Evolutionary conservation across 768 basidiomycete genomes (phyloP), one percentile per base, ranked within the genome.

Genomic region (Mrakia gelida): DNA sequence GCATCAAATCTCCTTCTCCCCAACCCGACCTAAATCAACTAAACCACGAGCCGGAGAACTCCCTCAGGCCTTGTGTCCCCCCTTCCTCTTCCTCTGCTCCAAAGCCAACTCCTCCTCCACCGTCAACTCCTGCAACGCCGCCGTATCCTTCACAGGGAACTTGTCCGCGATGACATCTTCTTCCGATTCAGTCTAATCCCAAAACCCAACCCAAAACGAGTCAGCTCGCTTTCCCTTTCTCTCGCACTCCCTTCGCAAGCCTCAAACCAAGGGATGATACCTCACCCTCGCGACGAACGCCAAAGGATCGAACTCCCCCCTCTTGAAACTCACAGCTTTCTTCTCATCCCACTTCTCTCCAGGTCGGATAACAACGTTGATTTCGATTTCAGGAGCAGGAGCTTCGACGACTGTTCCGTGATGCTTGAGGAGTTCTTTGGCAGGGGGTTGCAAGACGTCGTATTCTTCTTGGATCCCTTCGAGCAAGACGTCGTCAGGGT

Each of bases 271-370:
- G n/a, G n/a, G n/a, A n/a, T n/a, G 38, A 38, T 38, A 38, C 38
- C 38, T 38, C 38, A 38, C 38, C 38, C 38, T 38, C 38, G 38
- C 38, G 38, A 38, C 38, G 38, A 38, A 38, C 38, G 38, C 38
- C 38, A 38, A 38, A 38, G 38, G 38, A 38, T 38, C 45, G 11
- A 45, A 45, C 45, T 45, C 45, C 7, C 45, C 45, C 45, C 11
- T 10, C 45, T 45, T 61, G 1, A 23, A 1, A 41, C 67, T 70
- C 38, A 70, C 67, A 41, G 67, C 67, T 5, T 38, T 5, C 4
- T 1, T 18, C 67, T 70, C 67, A 21, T 38, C 67, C 67, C 67
- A 70, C 34, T 18, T 38, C 67, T 70, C 67, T 26, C 67, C 67
- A 26, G 67, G 67, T 26, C 23, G 13, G 13, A 41, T 45, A 7